Conservation (phyloP, 176 grass and related monocot genomes). For the Juncus effusus region DNA sequence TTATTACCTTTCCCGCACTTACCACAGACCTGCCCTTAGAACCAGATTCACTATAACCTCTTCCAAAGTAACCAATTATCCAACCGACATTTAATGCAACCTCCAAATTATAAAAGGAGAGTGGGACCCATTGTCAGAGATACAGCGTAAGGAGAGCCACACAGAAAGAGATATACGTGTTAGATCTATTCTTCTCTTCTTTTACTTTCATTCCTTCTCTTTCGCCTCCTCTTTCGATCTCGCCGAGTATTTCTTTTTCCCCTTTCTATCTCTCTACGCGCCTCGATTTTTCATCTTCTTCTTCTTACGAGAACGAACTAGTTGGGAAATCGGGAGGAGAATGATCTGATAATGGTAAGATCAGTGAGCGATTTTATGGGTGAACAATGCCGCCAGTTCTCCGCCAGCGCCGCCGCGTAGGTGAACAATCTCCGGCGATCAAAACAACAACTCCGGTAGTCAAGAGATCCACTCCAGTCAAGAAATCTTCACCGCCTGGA, state of each 20-base stretch:
- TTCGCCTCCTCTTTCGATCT: conserved; percentile 2
- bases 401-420: conserved; percentile 14
- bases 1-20: too few relatives aligned
- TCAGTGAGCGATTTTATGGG: conserved; percentile 10
- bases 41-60: too few relatives aligned
- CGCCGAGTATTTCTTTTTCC: background rate
- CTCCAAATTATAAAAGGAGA: too few relatives aligned
- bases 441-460: conserved; percentile 1
- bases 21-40: too few relatives aligned
- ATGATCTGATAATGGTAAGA: conserved; percentile 23
- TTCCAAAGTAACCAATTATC: too few relatives aligned
- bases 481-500: background rate
- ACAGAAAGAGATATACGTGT: background rate
- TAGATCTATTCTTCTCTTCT: background rate
- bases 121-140: too few relatives aligned
- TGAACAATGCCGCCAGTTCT: conserved; percentile 21
- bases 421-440: conserved; percentile 3
- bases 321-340: background rate
- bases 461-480: conserved; percentile 1
- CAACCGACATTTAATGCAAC: too few relatives aligned
- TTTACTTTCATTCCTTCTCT: background rate
- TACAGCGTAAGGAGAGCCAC: too few relatives aligned
- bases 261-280: background rate
- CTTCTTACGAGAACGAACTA: background rate
- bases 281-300: background rate